Evolutionary conservation across 139 green algal species (phyloP), one percentile per base, ranked within the genome.

Genomic region (Tetradesmus lagerheimii): DNA sequence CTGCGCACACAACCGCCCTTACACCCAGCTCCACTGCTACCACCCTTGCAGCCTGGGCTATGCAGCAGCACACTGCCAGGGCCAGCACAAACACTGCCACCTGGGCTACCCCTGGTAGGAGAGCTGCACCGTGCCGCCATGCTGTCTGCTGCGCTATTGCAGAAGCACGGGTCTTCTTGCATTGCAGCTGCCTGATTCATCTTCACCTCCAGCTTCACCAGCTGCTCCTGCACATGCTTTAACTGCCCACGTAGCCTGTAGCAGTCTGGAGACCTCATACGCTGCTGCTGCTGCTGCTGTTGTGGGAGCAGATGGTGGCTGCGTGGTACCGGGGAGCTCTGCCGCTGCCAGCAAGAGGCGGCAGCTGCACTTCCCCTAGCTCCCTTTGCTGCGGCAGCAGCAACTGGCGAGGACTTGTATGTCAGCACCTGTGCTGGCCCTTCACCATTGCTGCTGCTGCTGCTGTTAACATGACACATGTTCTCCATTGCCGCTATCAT

Each of bases 201-300:
- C 81, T 87, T 87, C 6, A 87, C 81, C 34, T 87, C 81, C 9
- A 87, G 50, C 81, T 77, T 87, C 20, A 50, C 31, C 20, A 87
- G 81, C 23, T 37, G 64, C 18, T 87, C 81, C 81, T 87, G 81
- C 35, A 87, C 53, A 47, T 77, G 53, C 31, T 27, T 47, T 5
- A 87, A 53, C 53, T 50, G 81, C n/a, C 81, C 81, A 38, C 50
- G 81, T 53, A 87, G 53, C 81, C 43, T 87, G 53, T 87, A 37
- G 47, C 45, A n/a, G 38, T 87, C 81, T 53, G 81, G 81, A 0
- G 81, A 87, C 50, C 31, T 50, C 31, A 75, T 67, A 27, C 45
- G 5, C 64, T 47, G 81, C 81, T 77, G 50, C 50, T 71, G 80
- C 43, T 77, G 67, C 67, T 1, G 67, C n/a, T 75, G 64, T 23